phyloP scores from a whole-genome alignment of 306 rosid genomes.

The Cicer arietinum region DNA sequence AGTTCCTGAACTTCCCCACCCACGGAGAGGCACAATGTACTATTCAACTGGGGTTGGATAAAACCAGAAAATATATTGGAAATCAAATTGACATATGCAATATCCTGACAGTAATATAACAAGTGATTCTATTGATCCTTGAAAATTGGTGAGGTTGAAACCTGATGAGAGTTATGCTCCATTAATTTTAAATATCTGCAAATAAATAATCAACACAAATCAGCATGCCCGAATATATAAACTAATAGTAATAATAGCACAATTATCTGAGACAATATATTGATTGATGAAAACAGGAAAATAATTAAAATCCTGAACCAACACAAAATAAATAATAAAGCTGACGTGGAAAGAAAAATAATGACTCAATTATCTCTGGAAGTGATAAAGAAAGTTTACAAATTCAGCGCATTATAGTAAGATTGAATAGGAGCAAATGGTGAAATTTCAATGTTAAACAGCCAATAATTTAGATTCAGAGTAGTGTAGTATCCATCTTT shows the following conservation, averaged over 20 bases:
- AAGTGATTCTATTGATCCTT: conserved; percentile 19
- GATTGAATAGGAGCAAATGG: not conserved
- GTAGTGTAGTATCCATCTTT: not conserved
- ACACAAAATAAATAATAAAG: not conserved
- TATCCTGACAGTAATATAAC: not conserved
- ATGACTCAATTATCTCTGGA: not conserved
- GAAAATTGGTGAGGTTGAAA: conserved; percentile 32
- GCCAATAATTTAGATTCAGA: not conserved
- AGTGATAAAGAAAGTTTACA: not conserved
- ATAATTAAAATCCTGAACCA: not conserved
- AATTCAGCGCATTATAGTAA: not conserved
- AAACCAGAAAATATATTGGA: conserved; percentile 23
- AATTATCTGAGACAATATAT: conserved; percentile 3
- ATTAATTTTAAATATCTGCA: conserved; percentile 37
- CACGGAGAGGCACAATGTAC: not conserved
- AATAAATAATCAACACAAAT: conserved; percentile 38
- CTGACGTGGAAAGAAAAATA: not conserved
- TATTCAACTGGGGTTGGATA: conserved; percentile 19
- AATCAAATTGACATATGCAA: conserved; percentile 14
- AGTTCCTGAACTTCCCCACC: conserved; percentile 30
- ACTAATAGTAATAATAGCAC: not conserved
- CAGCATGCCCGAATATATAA: conserved; percentile 33
- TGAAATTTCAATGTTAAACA: not conserved
- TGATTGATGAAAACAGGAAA: conserved; percentile 1
- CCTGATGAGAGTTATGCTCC: conserved; percentile 20